These are phyloP conservation scores for Termitomyces sp. DNA, from an alignment of 768 basidiomycete species.

Conservation along the genomic window DNA sequence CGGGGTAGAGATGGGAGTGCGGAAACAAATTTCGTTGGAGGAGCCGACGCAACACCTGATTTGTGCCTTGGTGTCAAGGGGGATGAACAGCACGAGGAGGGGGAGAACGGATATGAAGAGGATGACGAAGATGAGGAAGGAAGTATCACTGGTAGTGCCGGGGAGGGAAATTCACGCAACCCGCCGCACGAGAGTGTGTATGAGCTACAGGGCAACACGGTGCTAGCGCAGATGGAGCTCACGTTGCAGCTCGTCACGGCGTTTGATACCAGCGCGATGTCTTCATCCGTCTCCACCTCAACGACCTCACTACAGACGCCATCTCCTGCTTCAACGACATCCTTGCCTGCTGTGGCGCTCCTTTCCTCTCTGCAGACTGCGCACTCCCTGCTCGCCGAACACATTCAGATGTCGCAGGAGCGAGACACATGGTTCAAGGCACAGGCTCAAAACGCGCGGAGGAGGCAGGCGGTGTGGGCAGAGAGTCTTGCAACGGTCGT, in stretches of 20 bases:
- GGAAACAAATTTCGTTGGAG: constrained; percentile 10
- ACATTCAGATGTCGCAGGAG: constrained; percentile 61
- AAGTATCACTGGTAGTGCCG: constrained; percentile 27
- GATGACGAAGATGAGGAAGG: constrained; percentile 33
- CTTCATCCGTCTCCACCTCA: background rate
- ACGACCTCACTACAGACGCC: background rate
- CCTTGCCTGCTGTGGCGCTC: background rate
- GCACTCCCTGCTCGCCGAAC: constrained; percentile 58
- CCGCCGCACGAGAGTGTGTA: constrained; percentile 59
- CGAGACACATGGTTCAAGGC: constrained; percentile 79
- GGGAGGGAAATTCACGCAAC: constrained; percentile 6
- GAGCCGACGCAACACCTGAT: constrained; percentile 12
- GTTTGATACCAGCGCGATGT: constrained; percentile 6
- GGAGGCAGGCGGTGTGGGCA: constrained; percentile 77
- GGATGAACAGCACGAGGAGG: constrained; percentile 16
- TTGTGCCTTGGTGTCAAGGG: constrained; percentile 7
- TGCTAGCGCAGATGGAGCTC: constrained; percentile 74
- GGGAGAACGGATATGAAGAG: constrained; percentile 23
- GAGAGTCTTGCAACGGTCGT: constrained; percentile 85
- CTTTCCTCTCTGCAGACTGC: background rate
- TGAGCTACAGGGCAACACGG: constrained; percentile 65
- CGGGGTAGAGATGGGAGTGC: too few relatives aligned
- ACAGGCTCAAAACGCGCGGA: constrained; percentile 58
- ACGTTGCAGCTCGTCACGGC: constrained; percentile 42
- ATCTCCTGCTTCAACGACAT: background rate